Base-by-base conservation (phyloP, 202 grass and related monocot species). In the Carex arenaria region DNA sequence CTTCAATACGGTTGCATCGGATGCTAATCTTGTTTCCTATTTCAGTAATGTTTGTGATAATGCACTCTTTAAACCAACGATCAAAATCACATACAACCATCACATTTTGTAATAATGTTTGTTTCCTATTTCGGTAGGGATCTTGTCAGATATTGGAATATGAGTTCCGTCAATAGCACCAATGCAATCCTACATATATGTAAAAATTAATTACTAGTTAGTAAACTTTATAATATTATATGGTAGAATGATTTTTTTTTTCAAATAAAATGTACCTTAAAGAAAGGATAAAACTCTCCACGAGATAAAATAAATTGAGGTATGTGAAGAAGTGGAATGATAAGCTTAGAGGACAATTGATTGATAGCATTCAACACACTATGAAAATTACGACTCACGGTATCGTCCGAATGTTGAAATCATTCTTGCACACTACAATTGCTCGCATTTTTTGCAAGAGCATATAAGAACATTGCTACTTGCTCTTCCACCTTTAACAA, bases 81-180 rank as follows among this genome's bases (percentile, higher is more conserved):
- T 81, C 30, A 89, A 89, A 89, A 56, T 89, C 78, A 19, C 83
- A 85, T 67, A 49, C 67, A 9, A 85, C 57, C 83, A 85, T 89
- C 1, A 78, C 34, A 63, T 83, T 85, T 82, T 89, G 87, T 60
- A 78, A 83, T 13, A 89, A 14, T 12, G 17, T 75, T 69, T 43
- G 31, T 2, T 84, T 80, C 4, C 64, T 52, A 84, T 88, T 84
- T 23, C 36, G 64, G 17, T 83, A 89, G 57, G 70, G 70, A 15
- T 86, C 63, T 84, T 86, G 47, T n/a, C 61, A 26, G 26, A 26
- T 6, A 49, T 18, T 3, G 59, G 20, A 53, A 82, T 26, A 28
- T 83, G 70, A 14, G 82, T 80, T 2, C 64, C 86, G 80, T 84
- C 60, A n/a, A 80, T 88, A 40, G 51, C 19, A 28, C 54, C 23